phyloP scores from a whole-genome alignment of 2,329 filamentous ascomycete species.

The Xylaria sp. region DNA sequence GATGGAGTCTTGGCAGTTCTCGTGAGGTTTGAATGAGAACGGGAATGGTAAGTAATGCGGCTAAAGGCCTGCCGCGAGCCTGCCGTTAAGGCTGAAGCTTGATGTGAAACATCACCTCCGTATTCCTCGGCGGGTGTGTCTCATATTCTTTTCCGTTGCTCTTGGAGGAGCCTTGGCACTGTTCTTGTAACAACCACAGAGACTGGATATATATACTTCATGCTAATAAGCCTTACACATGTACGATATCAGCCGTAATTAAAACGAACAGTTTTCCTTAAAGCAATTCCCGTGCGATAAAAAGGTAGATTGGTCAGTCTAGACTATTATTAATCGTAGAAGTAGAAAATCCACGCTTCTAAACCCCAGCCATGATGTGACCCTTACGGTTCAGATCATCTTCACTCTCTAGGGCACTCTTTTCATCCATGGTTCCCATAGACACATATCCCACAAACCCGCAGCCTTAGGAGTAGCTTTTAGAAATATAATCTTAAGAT shows the following conservation, averaged over 20 bases:
- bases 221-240: not conserved
- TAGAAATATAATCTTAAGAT: slow-evolving; percentile 4
- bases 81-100: not conserved
- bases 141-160: slow-evolving; percentile 18
- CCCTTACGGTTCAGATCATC: not conserved
- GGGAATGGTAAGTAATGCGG: slow-evolving; percentile 12
- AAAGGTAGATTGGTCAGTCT: too few relatives aligned
- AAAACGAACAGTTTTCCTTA: not conserved
- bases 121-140: slow-evolving; percentile 20
- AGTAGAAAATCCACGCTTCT: not conserved
- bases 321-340: slow-evolving; percentile 4
- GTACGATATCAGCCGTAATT: not conserved
- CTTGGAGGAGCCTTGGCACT: slow-evolving; percentile 21
- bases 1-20: not conserved
- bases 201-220: not conserved
- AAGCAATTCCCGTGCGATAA: not conserved
- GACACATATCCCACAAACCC: slow-evolving; percentile 4
- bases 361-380: not conserved
- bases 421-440: not conserved
- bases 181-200: not conserved
- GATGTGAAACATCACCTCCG: slow-evolving; percentile 31
- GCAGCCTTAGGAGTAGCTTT: not conserved
- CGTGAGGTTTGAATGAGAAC: not conserved
- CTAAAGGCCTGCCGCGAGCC: slow-evolving; percentile 22
- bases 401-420: not conserved